Percentiles rank a stretch among this genome's conserved stretches.
Conservation (phyloP, 345 rosid genomes). For the Linum trigynum region DNA sequence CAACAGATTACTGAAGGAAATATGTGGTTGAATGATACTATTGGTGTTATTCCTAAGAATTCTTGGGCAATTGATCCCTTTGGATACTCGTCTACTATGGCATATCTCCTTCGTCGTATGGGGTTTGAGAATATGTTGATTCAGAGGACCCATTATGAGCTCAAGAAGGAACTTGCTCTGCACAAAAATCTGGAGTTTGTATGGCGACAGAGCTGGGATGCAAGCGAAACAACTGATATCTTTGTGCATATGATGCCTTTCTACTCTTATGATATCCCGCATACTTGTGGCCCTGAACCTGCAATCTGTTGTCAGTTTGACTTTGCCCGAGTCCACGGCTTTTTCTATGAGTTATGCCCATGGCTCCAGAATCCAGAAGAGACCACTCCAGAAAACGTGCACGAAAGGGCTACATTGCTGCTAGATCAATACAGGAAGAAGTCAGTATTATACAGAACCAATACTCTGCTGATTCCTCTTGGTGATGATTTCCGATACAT, state of each 20-base stretch:
- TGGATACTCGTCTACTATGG: slow-evolving; percentile 97
- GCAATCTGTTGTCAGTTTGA: slow-evolving; percentile 97
- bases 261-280: slow-evolving; percentile 94
- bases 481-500: slow-evolving; percentile 96
- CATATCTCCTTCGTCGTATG: slow-evolving; percentile 94
- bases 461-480: slow-evolving; percentile 88
- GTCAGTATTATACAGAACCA: slow-evolving; percentile 72
- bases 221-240: slow-evolving; percentile 81
- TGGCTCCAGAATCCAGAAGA: slow-evolving; percentile 75
- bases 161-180: slow-evolving; percentile 91
- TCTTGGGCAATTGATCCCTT: slow-evolving; percentile 99
- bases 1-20: slow-evolving; percentile 86
- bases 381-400: slow-evolving; percentile 66
- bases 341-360: slow-evolving; percentile 66
- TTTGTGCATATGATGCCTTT: slow-evolving; percentile 99
- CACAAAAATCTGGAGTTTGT: slow-evolving; percentile 79
- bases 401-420: slow-evolving; percentile 72
- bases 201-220: slow-evolving; percentile 99
- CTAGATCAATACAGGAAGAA: slow-evolving; percentile 96
- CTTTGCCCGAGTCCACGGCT: slow-evolving; percentile 64
- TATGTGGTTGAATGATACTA: slow-evolving; percentile 85
- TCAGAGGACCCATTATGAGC: slow-evolving; percentile 97
- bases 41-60: slow-evolving; percentile 85
- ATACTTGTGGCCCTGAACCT: slow-evolving; percentile 99
- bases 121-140: slow-evolving; percentile 99